phyloP scores from a whole-genome alignment of 2,329 filamentous ascomycete species.

The Cyphellophora attinorum region DNA sequence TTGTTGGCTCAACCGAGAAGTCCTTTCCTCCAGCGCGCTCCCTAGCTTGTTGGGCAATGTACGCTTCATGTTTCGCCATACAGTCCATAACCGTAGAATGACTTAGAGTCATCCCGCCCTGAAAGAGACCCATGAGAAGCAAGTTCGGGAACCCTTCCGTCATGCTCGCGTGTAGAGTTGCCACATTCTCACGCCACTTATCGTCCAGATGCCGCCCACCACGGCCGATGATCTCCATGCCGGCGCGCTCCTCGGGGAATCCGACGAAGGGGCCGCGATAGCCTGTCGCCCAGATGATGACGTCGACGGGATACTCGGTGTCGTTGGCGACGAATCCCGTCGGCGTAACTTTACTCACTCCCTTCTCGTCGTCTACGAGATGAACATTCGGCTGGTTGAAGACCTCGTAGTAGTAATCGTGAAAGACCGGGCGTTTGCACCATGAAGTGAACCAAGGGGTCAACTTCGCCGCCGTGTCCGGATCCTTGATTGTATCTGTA shows the following conservation, averaged over 20 bases:
- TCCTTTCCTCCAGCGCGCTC: no score
- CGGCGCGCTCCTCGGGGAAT: slow-evolving; percentile 23
- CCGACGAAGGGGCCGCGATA: slow-evolving; percentile 20
- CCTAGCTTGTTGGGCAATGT: no score
- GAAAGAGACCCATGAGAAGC: no score
- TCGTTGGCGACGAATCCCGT: slow-evolving; percentile 38
- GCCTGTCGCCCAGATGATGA: slow-evolving; percentile 39
- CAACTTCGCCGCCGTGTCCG: slow-evolving; percentile 39
- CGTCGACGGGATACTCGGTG: slow-evolving; percentile 38
- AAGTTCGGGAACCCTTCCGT: slow-evolving; percentile 41
- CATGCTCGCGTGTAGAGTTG: slow-evolving; percentile 44
- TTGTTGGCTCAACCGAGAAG: no score
- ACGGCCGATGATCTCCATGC: slow-evolving; percentile 35
- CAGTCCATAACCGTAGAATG: no score
- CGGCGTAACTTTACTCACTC: slow-evolving; percentile 36
- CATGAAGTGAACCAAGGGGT: slow-evolving; percentile 50
- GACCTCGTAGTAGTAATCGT: slow-evolving; percentile 35
- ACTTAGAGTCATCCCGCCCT: no score
- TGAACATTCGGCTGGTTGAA: slow-evolving; percentile 26
- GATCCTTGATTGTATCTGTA: slow-evolving; percentile 40
- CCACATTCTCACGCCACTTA: slow-evolving; percentile 36
- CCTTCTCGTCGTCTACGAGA: slow-evolving; percentile 38
- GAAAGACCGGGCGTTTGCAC: slow-evolving; percentile 54
- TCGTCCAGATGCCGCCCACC: slow-evolving; percentile 34
- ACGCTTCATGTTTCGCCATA: no score